Evolutionary conservation across 345 rosid genomes (phyloP), one percentile per base, ranked within the genome.

Genomic region (Eutrema japonicum): DNA sequence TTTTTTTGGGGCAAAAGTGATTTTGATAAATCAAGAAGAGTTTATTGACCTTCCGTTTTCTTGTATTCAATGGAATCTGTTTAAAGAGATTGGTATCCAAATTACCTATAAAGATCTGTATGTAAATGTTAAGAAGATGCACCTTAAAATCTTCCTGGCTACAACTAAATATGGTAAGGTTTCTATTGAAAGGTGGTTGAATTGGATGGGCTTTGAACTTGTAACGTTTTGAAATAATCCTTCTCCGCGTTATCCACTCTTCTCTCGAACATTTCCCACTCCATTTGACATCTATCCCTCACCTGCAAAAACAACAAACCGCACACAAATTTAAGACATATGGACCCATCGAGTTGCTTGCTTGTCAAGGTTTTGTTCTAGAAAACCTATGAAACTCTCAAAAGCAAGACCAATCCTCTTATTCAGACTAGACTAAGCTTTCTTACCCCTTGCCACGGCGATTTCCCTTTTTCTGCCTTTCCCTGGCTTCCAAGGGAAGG

Each of bases 401-500:
- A 45, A 33, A 46, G 41, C 36, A 71, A 60, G 13, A 61, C 16
- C 5, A 38, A 4, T 41, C 50, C 43, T 33, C 7, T 18, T 43
- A 45, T 32, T 41, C 7, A 3, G 9, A n/a, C 35, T 36, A 64
- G 41, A 26, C 8, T n/a, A 63, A 50, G 65, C 41, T 50, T 66
- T 70, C 91, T 48, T 82, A 91, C 97, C 88, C 91, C 97, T 80
- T 87, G 86, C 97, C 90, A 81, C 12, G 97, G 89, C 51, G 91
- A 70, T 87, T 81, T 85, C 46, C 96, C 94, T 0, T 74, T 62
- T 38, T 83, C 85, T 9, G 82, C 30, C 41, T 72, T 27, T 61
- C 96, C 98, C 91, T 94, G 93, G 26, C 65, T 80, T 6, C 97
- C 92, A 35, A 94, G 91, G 63, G 97, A 91, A 57, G 97, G 95